These are phyloP conservation scores for Apiotrichum sp. DNA, from an alignment of 1,284 basidiomycete species.

Conservation along the genomic window DNA sequence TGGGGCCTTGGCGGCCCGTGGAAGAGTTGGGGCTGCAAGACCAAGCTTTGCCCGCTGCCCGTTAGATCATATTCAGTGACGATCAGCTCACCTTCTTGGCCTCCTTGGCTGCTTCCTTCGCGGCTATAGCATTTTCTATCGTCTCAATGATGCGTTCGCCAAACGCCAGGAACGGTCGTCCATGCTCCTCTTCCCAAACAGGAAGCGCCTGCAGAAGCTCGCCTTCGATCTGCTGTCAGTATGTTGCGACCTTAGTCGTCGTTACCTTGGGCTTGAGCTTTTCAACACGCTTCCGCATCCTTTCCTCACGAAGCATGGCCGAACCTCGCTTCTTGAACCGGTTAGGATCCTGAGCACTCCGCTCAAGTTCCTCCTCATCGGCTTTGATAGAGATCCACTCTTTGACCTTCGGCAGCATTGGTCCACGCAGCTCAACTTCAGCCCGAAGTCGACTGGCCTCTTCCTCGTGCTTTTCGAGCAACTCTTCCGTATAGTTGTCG, in stretches of 20 bases:
- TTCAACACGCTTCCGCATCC: conserved; percentile 92
- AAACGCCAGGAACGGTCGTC: conserved; percentile 73
- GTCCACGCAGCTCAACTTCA: conserved; percentile 69
- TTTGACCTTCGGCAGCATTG: conserved; percentile 68
- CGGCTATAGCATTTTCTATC: conserved; percentile 62
- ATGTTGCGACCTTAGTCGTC: not conserved
- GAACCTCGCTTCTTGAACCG: conserved; percentile 54
- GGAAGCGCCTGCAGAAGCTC: conserved; percentile 76
- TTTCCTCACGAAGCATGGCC: conserved; percentile 83
- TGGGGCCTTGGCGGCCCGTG: conserved; percentile 14
- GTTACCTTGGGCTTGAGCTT: conserved; percentile 85
- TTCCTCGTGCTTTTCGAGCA: conserved; percentile 79
- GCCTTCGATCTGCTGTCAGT: conserved; percentile 64
- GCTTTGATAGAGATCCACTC: conserved; percentile 89
- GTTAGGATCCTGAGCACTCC: conserved; percentile 41
- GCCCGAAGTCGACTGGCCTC: conserved; percentile 74
- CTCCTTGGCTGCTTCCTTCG: conserved; percentile 63
- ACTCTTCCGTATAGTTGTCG: conserved; percentile 81
- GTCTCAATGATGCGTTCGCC: conserved; percentile 76
- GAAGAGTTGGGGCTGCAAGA: conserved; percentile 23
- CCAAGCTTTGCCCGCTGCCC: conserved; percentile 24
- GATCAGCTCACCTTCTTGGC: conserved; percentile 53
- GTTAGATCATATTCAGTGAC: not conserved
- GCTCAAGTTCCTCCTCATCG: conserved; percentile 79
- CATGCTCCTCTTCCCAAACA: conserved; percentile 76